Conservation (phyloP, 129 eudicot genomes). For the Dittrichia graveolens region DNA sequence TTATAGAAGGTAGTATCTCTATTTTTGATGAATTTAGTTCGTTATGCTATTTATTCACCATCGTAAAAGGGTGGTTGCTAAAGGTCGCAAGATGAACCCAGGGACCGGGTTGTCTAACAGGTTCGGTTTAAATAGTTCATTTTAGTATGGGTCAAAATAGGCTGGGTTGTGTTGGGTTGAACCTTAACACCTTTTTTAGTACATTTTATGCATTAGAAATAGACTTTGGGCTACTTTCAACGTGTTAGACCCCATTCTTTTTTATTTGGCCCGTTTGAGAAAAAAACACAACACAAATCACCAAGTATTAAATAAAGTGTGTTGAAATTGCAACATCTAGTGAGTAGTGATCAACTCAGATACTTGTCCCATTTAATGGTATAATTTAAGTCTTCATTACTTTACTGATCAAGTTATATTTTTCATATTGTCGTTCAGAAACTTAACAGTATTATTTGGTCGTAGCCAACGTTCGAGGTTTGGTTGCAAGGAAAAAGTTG, state of each 20-base stretch:
- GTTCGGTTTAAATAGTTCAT: no score
- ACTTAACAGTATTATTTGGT: conserved; percentile 21
- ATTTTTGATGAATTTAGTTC: background rate
- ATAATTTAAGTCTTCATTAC: background rate
- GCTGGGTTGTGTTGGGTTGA: background rate
- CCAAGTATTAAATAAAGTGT: conserved; percentile 4
- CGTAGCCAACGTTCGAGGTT: conserved; percentile 65
- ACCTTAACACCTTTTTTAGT: background rate
- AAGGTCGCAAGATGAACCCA: background rate
- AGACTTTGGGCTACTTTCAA: background rate
- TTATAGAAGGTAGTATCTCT: conserved; percentile 60
- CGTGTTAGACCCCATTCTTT: no score
- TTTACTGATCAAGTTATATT: background rate
- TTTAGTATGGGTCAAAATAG: background rate
- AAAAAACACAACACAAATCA: background rate
- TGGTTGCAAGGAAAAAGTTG: conserved; percentile 73
- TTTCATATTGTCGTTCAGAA: background rate
- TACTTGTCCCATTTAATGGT: no score
- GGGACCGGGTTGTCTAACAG: no score
- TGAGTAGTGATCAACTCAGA: background rate
- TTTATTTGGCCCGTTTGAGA: background rate
- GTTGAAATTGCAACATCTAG: background rate
- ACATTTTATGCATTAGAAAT: background rate
- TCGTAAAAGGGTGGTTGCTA: background rate
- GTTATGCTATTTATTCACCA: background rate